Conservation (phyloP, 768 basidiomycete species). For the Hortiboletus flavorubellus region DNA sequence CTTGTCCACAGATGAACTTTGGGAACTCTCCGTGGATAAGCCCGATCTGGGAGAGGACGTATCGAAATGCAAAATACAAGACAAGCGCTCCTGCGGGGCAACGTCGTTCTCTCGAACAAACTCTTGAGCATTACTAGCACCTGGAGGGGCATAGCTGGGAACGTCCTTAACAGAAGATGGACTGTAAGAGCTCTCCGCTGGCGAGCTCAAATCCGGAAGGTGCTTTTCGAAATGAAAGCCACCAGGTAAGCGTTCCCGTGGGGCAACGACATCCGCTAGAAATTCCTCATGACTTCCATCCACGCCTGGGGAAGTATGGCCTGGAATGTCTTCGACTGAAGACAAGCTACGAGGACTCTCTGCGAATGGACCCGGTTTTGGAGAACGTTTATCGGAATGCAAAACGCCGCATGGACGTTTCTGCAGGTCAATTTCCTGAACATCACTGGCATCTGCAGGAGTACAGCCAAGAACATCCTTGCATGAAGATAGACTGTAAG, state of each 20-base stretch:
- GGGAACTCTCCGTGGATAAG: neutral
- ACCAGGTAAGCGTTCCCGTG: neutral
- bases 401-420: neutral
- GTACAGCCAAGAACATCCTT: neutral
- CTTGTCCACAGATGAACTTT: neutral
- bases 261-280: neutral
- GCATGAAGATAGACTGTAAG: neutral
- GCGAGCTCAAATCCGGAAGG: neutral
- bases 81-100: neutral
- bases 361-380: neutral
- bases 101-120: neutral
- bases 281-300: no score
- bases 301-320: neutral
- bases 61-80: neutral
- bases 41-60: neutral
- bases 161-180: neutral
- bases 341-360: neutral
- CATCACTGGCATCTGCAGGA: neutral
- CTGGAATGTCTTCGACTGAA: neutral
- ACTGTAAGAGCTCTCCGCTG: neutral
- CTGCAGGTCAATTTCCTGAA: neutral
- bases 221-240: neutral
- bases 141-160: neutral
- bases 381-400: no score
- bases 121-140: neutral